phyloP scores from a whole-genome alignment of 225 moss, liverwort and hornwort genomes.

The Pseudoscleropodium purum region DNA sequence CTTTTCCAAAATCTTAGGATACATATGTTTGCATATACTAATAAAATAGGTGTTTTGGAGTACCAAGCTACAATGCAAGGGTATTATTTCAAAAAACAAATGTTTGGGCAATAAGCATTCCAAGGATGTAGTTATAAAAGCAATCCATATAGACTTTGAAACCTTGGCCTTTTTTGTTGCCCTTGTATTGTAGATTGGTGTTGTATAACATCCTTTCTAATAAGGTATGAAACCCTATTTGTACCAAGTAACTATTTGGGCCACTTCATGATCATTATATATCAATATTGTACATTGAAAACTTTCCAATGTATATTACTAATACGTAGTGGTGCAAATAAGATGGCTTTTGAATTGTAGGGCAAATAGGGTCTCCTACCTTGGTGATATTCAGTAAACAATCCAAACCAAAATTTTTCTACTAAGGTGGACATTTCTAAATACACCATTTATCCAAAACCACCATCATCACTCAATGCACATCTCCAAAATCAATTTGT shows the following conservation, averaged over 20 bases:
- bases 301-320: not conserved
- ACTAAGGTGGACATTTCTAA: fast-evolving
- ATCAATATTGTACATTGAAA: not conserved
- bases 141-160: not conserved
- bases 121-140: fast-evolving
- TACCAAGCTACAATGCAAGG: not conserved
- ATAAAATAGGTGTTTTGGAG: not conserved
- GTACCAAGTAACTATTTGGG: fast-evolving
- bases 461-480: not conserved
- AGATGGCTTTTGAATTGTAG: not conserved
- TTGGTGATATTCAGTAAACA: not conserved
- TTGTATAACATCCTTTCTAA: not conserved
- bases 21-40: not conserved
- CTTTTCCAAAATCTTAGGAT: not conserved
- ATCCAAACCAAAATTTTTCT: not conserved
- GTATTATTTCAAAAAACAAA: not conserved
- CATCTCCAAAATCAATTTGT: not conserved
- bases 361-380: not conserved
- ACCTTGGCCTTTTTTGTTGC: fast-evolving
- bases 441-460: not conserved
- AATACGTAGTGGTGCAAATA: not conserved
- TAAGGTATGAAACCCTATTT: not conserved
- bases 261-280: not conserved
- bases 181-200: not conserved
- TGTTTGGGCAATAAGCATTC: fast-evolving